Evolutionary conservation across 2,329 filamentous ascomycete species (phyloP).

Genomic region (Trichoderma simmonsii): DNA sequence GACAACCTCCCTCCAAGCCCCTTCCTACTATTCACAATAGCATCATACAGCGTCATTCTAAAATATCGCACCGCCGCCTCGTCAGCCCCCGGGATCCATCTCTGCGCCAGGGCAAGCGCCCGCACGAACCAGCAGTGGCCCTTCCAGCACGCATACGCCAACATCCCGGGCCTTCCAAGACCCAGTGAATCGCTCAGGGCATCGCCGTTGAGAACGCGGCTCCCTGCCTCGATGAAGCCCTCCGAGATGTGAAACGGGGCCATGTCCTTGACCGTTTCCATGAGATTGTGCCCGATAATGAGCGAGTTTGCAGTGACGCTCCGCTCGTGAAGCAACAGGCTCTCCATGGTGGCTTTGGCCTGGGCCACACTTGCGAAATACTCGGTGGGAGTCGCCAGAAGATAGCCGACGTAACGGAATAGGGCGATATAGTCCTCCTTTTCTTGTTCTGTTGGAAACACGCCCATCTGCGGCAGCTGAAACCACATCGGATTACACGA

Average conservation of each 20-base stretch:
- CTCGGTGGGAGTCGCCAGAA: slow-evolving; percentile 29
- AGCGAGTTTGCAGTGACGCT: slow-evolving; percentile 33
- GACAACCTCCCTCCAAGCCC: slow-evolving; percentile 28
- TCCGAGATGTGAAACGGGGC: slow-evolving; percentile 36
- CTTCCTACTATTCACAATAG: slow-evolving; percentile 28
- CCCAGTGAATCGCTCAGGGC: slow-evolving; percentile 36
- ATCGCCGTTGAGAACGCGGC: slow-evolving; percentile 38
- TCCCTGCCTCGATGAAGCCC: slow-evolving; percentile 36
- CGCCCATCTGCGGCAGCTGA: slow-evolving; percentile 60
- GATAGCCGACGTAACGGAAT: slow-evolving; percentile 37
- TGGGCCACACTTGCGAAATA: slow-evolving; percentile 25
- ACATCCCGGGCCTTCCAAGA: slow-evolving; percentile 31
- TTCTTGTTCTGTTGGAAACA: slow-evolving; percentile 56
- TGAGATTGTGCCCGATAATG: slow-evolving; percentile 38
- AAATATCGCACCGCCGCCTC: slow-evolving; percentile 26
- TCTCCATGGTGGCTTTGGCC: slow-evolving; percentile 35
- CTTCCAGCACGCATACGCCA: slow-evolving; percentile 30
- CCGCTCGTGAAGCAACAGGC: slow-evolving; percentile 34
- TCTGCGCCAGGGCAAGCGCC: slow-evolving; percentile 28
- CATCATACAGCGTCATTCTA: slow-evolving; percentile 26
- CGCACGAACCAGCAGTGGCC: slow-evolving; percentile 34
- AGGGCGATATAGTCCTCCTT: slow-evolving; percentile 61
- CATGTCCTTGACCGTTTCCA: slow-evolving; percentile 36
- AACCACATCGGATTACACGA: slow-evolving; percentile 60
- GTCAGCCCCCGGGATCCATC: slow-evolving; percentile 28